Base-by-base conservation (phyloP, 2,329 filamentous ascomycete genomes). In the Paraphaeosphaeria minitans region DNA sequence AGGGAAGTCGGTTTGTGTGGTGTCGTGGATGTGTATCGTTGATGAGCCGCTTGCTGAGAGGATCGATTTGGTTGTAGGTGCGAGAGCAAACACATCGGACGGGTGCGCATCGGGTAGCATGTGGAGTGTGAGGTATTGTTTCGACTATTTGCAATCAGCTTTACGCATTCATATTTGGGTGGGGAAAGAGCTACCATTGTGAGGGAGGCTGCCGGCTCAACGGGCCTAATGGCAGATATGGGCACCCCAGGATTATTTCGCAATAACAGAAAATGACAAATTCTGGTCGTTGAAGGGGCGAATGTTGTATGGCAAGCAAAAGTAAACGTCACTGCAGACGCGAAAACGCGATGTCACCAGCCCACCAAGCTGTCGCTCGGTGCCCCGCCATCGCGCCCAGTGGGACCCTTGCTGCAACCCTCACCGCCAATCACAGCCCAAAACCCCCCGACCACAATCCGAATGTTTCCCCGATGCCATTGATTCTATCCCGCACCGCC, bases 81-180 rank as follows among this genome's bases (percentile, higher is more conserved):
- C 91, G 60, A 97, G 79, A 45, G 90, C 88, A 78, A 93, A 97
- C 64, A 97, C 91, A 75, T 96, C 91, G 64, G 89, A 89, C 66
- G 87, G 83, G 79, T 97, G 93, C 63, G 91, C 93, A 82, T 93
- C 86, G 75, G 96, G 91, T 76, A 97, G 87, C 45, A 93, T 94
- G 78, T 97, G 92, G 66, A 90, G 90, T 71, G 94, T 96, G 63
- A 99, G 86, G 77, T 97, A 99, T 89, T 98, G 95, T 82, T 98
- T 98, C 56, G 95, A 99, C 95, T 97, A 58, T 49, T 42, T 22
- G 4, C 27, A 35, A 50, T 73, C 58, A 69, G 61, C 27, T 49
- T 50, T 33, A 16, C 14, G 22, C 22, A n/a, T 33, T 2, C 7
- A 19, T 13, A 37, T n/a, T n/a, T 46, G n/a, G 39, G 6, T 37